phyloP scores from a whole-genome alignment of 2,329 filamentous ascomycete species.

The Gnomoniopsis sp. region DNA sequence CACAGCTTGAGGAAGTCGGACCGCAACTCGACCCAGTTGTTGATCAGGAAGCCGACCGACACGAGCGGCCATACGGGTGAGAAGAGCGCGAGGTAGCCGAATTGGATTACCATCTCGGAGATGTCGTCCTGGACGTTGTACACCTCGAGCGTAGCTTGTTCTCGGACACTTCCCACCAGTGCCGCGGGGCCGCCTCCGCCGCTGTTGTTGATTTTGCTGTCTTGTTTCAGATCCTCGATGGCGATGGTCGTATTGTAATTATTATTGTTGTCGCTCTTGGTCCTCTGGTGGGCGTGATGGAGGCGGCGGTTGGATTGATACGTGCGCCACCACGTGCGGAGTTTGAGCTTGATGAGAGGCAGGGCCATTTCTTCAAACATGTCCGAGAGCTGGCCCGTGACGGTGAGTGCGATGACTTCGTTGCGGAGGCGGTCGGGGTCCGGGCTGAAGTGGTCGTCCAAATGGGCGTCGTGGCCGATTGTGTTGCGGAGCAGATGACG shows the following conservation, averaged over 20 bases:
- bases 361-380: slow-evolving; percentile 70
- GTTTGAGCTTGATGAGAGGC: slow-evolving; percentile 63
- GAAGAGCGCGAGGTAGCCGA: slow-evolving; percentile 71
- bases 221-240: no score
- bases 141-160: slow-evolving; percentile 62
- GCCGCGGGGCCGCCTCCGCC: no score
- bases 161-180: slow-evolving; percentile 46
- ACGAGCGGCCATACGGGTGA: slow-evolving; percentile 74
- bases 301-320: slow-evolving; percentile 37
- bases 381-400: slow-evolving; percentile 69
- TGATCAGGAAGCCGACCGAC: slow-evolving; percentile 67
- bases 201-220: no score
- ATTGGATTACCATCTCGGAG: slow-evolving; percentile 70
- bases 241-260: no score
- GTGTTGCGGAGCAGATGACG: no score
- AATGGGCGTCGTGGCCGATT: no score
- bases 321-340: slow-evolving; percentile 38
- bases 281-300: no score
- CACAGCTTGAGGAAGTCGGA: slow-evolving; percentile 77
- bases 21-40: slow-evolving; percentile 75
- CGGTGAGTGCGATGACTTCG: slow-evolving; percentile 72
- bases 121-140: slow-evolving; percentile 74
- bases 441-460: slow-evolving; percentile 48
- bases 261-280: no score
- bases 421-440: slow-evolving; percentile 65